Base-by-base conservation (phyloP, 73 alveolate species). In the Paramecium sexaurelia region DNA sequence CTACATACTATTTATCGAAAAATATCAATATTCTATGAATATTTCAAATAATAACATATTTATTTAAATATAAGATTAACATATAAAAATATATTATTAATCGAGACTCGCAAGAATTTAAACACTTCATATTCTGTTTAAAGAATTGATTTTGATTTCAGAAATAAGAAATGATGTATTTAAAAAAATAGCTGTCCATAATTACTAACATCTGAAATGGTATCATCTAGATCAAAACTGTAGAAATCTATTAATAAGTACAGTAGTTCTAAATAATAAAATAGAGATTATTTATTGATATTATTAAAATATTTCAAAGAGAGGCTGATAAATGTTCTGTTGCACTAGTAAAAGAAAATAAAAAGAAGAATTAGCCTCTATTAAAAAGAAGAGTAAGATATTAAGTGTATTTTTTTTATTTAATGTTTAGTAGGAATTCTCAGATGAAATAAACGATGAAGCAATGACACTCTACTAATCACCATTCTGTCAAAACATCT, bases 401-500 rank as follows among this genome's bases (percentile, higher is more conserved):
- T 51, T 51, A 51, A 51, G 32, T 17, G 67, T 51, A 51, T 3
- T 51, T 51, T 51, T 51, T 51, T 17, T 51, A n/a, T 51, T 51
- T 51, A 17, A 51, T 51, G 17, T 51, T 35, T 51, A 20, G 32
- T 51, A 51, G 67, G 67, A 51, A 51, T 51, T 51, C 67, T 51
- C 67, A 51, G 67, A 51, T 17, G 67, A 51, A 51, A 51, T 51
- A 51, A 51, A 51, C 67, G 67, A 51, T 51, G 67, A 51, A 51
- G 67, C 67, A 51, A 51, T 51, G 67, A 51, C 67, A 17, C 67
- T 51, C 67, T 51, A 51, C 67, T 51, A 51, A 51, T 51, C 67
- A 51, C 29, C 67, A 5, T 51, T 3, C 67, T 51, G 22, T 51
- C 67, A 17, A 51, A 51, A 51, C 29, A 51, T 51, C 0, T 51